Percentiles rank a stretch among this genome's conserved stretches.
Evolutionary conservation across 495 filamentous ascomycete genomes (phyloP).

Genomic region (Neurospora tetrasperma): DNA sequence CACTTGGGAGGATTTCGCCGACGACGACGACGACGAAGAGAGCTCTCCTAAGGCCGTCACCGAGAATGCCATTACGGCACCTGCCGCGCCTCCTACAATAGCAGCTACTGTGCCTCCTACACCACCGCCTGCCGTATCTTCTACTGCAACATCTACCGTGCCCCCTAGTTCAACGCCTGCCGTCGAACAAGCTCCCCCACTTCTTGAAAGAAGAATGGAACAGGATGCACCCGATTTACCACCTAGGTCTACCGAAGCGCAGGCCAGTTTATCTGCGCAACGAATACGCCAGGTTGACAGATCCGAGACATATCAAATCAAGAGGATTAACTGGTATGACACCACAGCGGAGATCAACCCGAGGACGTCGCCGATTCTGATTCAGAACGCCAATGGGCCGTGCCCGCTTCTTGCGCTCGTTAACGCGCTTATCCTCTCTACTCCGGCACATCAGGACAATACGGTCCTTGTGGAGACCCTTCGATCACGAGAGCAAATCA

Average conservation of each 20-base stretch:
- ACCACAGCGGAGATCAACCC: constrained; percentile 28
- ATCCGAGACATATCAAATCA: constrained; percentile 39
- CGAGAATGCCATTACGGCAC: not conserved
- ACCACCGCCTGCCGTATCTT: not conserved
- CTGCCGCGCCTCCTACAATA: not conserved
- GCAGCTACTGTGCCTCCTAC: not conserved
- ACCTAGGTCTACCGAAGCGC: constrained; percentile 23
- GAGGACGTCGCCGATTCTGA: constrained; percentile 60
- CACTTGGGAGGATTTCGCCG: constrained; percentile 31
- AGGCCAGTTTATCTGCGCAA: constrained; percentile 15
- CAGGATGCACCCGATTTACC: constrained; percentile 27
- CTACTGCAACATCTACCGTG: not conserved
- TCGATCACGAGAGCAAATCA: constrained; percentile 73
- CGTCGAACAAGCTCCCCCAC: not conserved
- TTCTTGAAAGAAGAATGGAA: constrained; percentile 7
- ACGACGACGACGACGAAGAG: constrained; percentile 18
- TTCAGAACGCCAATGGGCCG: constrained; percentile 89
- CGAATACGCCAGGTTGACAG: constrained; percentile 29
- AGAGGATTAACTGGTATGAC: constrained; percentile 38
- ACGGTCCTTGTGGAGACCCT: constrained; percentile 70
- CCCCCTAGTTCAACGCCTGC: not conserved
- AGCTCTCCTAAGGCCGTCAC: constrained; percentile 10
- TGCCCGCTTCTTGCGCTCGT: constrained; percentile 90
- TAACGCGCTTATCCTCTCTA: constrained; percentile 79
- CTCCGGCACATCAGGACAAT: constrained; percentile 45